Percentiles rank a stretch among this genome's conserved stretches.
phyloP scores from a whole-genome alignment of 768 basidiomycete species.

The Phaeotremella skinneri region DNA sequence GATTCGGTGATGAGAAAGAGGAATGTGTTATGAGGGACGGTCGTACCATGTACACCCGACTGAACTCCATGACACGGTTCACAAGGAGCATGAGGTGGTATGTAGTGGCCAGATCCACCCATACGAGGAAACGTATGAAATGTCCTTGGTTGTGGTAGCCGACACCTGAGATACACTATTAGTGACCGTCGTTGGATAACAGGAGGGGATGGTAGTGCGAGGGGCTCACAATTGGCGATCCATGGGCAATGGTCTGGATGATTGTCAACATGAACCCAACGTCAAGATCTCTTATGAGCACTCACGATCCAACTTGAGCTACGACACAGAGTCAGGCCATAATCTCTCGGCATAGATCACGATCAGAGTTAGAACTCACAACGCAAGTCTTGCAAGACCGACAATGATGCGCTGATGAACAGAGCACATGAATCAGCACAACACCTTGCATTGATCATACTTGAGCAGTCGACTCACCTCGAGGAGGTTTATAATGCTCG shows the following conservation, averaged over 20 bases:
- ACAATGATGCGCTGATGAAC: slow-evolving; percentile 74
- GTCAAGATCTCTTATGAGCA: neutral
- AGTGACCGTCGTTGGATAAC: neutral
- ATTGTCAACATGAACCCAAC: neutral
- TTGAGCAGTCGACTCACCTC: slow-evolving; percentile 47
- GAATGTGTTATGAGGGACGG: neutral
- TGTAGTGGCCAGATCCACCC: slow-evolving; percentile 79
- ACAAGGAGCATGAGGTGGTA: slow-evolving; percentile 86
- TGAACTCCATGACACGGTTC: slow-evolving; percentile 56
- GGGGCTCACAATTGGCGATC: slow-evolving; percentile 48
- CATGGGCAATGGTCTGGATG: slow-evolving; percentile 50
- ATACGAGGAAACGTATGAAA: slow-evolving; percentile 83
- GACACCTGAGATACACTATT: slow-evolving; percentile 76
- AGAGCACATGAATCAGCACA: neutral
- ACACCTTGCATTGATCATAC: neutral
- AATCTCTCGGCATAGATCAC: neutral
- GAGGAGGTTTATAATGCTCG: slow-evolving; percentile 76
- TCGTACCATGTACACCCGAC: slow-evolving; percentile 21
- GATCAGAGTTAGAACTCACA: slow-evolving; percentile 13
- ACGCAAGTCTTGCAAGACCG: slow-evolving; percentile 75
- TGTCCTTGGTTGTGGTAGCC: slow-evolving; percentile 83
- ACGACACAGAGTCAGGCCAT: neutral
- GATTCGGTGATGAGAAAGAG: neutral
- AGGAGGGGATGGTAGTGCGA: no score
- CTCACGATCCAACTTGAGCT: slow-evolving; percentile 17